phyloP scores from a whole-genome alignment of 2,329 filamentous ascomycete genomes.

The Pseudogymnoascus sp. region DNA sequence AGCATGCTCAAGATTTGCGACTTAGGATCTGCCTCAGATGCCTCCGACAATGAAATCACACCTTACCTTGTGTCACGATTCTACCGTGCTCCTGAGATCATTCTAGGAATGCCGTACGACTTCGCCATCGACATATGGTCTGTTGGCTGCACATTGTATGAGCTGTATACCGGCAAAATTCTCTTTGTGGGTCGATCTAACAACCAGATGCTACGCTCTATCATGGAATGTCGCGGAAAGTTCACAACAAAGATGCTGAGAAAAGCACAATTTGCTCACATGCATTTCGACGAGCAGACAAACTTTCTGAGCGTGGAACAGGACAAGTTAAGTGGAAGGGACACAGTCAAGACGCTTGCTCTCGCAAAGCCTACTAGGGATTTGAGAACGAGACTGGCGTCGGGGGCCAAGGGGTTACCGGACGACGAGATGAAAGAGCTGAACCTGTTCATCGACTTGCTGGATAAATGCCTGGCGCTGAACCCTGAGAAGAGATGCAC shows the following conservation, averaged over 20 bases:
- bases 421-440: conserved; percentile 70
- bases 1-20: conserved; percentile 91
- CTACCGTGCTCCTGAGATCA: conserved; percentile 94
- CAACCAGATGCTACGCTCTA: conserved; percentile 94
- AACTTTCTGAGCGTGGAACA: conserved; percentile 79
- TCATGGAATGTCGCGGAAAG: conserved; percentile 93
- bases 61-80: conserved; percentile 95
- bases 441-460: conserved; percentile 72
- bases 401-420: conserved; percentile 63
- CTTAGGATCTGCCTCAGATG: conserved; percentile 88
- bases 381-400: conserved; percentile 69
- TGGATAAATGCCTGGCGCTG: conserved; percentile 79
- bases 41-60: conserved; percentile 82
- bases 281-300: conserved; percentile 77
- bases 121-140: conserved; percentile 97
- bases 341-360: conserved; percentile 56
- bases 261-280: conserved; percentile 63
- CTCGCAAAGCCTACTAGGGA: conserved; percentile 72
- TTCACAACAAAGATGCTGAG: conserved; percentile 83
- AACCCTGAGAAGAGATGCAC: conserved; percentile 91
- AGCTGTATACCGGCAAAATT: conserved; percentile 95
- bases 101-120: conserved; percentile 91
- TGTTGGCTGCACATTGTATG: conserved; percentile 92
- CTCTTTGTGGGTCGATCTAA: conserved; percentile 92
- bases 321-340: conserved; percentile 80